Evolutionary conservation across 306 rosid species (phyloP).

Genomic region (Spatholobus suberectus): DNA sequence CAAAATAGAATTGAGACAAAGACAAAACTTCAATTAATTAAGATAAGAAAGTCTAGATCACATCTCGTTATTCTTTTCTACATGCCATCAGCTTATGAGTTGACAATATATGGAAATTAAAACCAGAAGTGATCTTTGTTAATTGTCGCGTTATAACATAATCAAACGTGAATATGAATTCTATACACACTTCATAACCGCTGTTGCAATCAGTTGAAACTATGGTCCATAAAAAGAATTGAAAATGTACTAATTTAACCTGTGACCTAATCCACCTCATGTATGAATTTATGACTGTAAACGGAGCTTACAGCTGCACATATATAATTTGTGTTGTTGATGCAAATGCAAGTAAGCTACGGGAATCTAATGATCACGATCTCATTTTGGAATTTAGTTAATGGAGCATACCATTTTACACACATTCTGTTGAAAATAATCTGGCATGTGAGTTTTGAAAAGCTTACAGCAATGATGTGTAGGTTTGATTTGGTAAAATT

Average conservation of each 20-base stretch:
- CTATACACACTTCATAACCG: neutral
- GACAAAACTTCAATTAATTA: neutral
- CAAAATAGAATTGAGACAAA: neutral
- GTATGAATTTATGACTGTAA: neutral
- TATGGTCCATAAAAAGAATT: neutral
- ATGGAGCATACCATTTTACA: slow-evolving; percentile 19
- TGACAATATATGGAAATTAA: too few relatives aligned
- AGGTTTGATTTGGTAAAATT: slow-evolving; percentile 38
- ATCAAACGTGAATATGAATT: neutral
- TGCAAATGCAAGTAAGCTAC: slow-evolving; percentile 44
- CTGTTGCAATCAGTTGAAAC: slow-evolving; percentile 2
- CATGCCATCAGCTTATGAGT: too few relatives aligned
- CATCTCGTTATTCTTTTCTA: too few relatives aligned
- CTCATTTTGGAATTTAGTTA: slow-evolving; percentile 34
- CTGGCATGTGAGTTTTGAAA: slow-evolving; percentile 41
- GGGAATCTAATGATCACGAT: slow-evolving; percentile 51
- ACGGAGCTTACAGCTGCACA: slow-evolving; percentile 25
- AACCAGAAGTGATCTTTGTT: too few relatives aligned
- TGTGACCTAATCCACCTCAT: too few relatives aligned
- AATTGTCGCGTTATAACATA: too few relatives aligned
- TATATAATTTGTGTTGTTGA: neutral
- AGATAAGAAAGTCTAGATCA: neutral
- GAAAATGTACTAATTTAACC: neutral
- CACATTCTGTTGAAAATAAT: slow-evolving; percentile 20
- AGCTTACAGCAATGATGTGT: slow-evolving; percentile 43